Conservation (phyloP, 306 rosid genomes). For the Trifolium repens region DNA sequence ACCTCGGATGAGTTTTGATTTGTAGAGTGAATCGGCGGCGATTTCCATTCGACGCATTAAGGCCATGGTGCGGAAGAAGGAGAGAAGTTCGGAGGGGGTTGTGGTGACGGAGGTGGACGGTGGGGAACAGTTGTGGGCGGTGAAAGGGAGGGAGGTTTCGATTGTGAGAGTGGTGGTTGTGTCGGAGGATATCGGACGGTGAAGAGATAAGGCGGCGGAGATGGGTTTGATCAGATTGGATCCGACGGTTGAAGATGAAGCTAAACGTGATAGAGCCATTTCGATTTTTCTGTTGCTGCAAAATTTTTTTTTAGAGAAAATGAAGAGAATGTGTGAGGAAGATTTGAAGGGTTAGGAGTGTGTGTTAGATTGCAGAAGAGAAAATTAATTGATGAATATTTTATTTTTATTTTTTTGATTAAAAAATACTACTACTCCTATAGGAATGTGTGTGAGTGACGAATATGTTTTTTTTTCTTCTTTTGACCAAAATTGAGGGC, state of each 20-base stretch:
- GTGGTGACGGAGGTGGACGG: constrained; percentile 86
- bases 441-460: no score
- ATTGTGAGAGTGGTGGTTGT: constrained; percentile 51
- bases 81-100: constrained; percentile 59
- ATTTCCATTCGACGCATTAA: constrained; percentile 94
- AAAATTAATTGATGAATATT: no score
- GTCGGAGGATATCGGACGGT: constrained; percentile 61
- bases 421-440: no score
- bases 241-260: constrained; percentile 47
- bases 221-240: constrained; percentile 59
- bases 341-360: not conserved
- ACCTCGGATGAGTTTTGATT: constrained; percentile 91
- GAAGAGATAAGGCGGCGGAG: constrained; percentile 49
- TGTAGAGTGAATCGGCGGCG: constrained; percentile 94
- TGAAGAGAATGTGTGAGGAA: not conserved
- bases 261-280: constrained; percentile 67
- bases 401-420: no score
- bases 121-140: constrained; percentile 65
- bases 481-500: no score
- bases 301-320: not conserved
- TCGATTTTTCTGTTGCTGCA: constrained; percentile 28
- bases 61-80: constrained; percentile 79
- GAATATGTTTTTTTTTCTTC: no score
- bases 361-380: no score
- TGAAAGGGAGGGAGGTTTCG: constrained; percentile 83